Conservation (phyloP, 2,329 filamentous ascomycete species). For the Xylaria sp. region DNA sequence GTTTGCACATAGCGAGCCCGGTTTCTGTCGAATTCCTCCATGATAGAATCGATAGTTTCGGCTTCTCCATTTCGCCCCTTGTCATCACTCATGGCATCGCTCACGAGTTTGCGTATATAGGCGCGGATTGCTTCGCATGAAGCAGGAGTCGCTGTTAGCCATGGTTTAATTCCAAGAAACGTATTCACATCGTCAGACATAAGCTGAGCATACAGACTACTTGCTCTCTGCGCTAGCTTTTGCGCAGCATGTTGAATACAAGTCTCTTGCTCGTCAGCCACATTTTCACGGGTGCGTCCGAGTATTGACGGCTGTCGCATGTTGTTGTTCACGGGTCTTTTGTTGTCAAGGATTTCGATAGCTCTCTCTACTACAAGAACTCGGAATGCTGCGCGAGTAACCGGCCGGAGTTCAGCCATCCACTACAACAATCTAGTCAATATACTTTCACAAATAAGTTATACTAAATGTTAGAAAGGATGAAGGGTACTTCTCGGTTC, state of each 20-base stretch:
- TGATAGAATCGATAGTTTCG: neutral
- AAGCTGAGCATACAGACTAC: constrained; percentile 31
- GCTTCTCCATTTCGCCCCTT: neutral
- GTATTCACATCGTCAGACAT: constrained; percentile 47
- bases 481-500: neutral
- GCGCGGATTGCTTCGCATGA: neutral
- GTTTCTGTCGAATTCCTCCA: constrained; percentile 29
- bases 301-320: constrained; percentile 19
- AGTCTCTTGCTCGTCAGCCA: constrained; percentile 49
- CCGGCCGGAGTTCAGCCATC: constrained; percentile 54
- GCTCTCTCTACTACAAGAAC: constrained; percentile 71
- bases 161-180: constrained; percentile 35
- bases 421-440: constrained; percentile 41
- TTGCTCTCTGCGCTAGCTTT: constrained; percentile 39
- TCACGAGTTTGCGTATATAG: constrained; percentile 1
- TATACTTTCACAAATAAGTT: neutral
- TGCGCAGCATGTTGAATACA: constrained; percentile 44
- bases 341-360: constrained; percentile 4
- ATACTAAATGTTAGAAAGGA: neutral
- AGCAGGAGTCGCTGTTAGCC: constrained; percentile 9
- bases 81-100: neutral
- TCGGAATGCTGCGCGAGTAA: constrained; percentile 63
- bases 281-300: constrained; percentile 55
- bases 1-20: constrained; percentile 39
- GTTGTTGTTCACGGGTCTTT: neutral